These are phyloP conservation scores for Thermothielavioides terrestris DNA, from an alignment of 495 filamentous ascomycete genomes.

Conservation along the genomic window DNA sequence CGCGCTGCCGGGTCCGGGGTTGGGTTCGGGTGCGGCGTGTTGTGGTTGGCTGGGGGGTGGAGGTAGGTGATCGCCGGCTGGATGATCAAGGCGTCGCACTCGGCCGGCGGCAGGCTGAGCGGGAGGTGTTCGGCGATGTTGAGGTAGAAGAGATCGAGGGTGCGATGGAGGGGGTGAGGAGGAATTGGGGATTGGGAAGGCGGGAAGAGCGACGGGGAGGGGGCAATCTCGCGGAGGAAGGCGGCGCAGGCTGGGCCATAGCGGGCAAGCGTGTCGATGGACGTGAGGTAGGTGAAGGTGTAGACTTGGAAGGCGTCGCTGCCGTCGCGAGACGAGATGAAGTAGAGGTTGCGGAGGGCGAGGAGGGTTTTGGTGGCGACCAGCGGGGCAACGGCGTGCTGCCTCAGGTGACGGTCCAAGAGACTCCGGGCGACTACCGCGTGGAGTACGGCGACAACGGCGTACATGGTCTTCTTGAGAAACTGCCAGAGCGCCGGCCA, in stretches of 20 bases:
- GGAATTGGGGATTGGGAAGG: slow-evolving; percentile 53
- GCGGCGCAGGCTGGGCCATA: slow-evolving; percentile 60
- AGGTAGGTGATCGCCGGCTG: slow-evolving; percentile 72
- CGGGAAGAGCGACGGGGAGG: slow-evolving; percentile 26
- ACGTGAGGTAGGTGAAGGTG: slow-evolving; percentile 74
- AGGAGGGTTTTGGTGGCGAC: slow-evolving; percentile 71
- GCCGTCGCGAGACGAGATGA: slow-evolving; percentile 73
- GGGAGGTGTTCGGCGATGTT: slow-evolving; percentile 85
- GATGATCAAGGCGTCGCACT: slow-evolving; percentile 66
- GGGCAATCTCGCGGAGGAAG: slow-evolving; percentile 60
- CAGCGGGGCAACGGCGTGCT: slow-evolving; percentile 50
- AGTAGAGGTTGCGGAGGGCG: slow-evolving; percentile 74
- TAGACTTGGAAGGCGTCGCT: slow-evolving; percentile 67
- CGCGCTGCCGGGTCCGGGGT: slow-evolving; percentile 34
- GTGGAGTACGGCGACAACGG: slow-evolving; percentile 65
- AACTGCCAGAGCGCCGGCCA: slow-evolving; percentile 74
- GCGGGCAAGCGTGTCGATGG: slow-evolving; percentile 77
- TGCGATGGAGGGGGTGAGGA: slow-evolving; percentile 64
- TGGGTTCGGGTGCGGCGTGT: slow-evolving; percentile 72
- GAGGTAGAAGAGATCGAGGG: slow-evolving; percentile 82
- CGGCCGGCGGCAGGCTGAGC: slow-evolving; percentile 51
- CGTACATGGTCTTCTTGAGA: slow-evolving; percentile 71
- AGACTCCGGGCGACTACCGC: slow-evolving; percentile 59
- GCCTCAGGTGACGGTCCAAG: slow-evolving; percentile 35
- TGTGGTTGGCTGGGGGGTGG: slow-evolving; percentile 35